phyloP scores from a whole-genome alignment of 2,329 filamentous ascomycete species.

The Trichoderma atrobrunneum region DNA sequence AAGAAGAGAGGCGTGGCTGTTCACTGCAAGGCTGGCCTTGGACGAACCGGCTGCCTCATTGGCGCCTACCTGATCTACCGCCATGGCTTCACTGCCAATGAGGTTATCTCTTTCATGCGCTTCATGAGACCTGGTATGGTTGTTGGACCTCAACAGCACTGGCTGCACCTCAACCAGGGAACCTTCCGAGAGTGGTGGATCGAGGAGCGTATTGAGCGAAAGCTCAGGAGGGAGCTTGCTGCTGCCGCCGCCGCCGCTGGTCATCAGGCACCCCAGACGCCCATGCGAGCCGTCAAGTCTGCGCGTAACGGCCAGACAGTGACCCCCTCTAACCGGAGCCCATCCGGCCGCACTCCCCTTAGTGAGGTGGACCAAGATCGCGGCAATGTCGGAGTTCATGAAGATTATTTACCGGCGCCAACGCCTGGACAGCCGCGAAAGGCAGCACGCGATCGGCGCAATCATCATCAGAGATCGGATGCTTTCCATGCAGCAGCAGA shows the following conservation, averaged over 20 bases:
- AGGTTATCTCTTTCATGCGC: slow-evolving; percentile 96
- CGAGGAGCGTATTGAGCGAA: slow-evolving; percentile 76
- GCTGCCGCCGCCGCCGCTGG: slow-evolving; percentile 34
- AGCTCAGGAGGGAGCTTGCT: slow-evolving; percentile 58
- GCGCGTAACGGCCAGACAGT: slow-evolving; percentile 67
- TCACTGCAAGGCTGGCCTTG: slow-evolving; percentile 96
- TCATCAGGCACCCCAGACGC: slow-evolving; percentile 55
- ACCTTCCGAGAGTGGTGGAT: slow-evolving; percentile 99
- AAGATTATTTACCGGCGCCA: slow-evolving; percentile 90
- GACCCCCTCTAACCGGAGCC: slow-evolving; percentile 78
- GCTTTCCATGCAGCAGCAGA: slow-evolving; percentile 43
- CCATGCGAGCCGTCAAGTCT: slow-evolving; percentile 58
- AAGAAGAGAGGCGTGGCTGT: slow-evolving; percentile 93
- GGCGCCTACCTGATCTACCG: slow-evolving; percentile 97
- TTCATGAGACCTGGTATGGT: slow-evolving; percentile 99
- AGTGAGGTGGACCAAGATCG: slow-evolving; percentile 87
- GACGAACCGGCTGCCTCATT: slow-evolving; percentile 92
- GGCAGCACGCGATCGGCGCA: slow-evolving; percentile 73
- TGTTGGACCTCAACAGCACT: slow-evolving; percentile 96
- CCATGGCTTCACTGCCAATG: slow-evolving; percentile 94
- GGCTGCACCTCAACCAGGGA: slow-evolving; percentile 95
- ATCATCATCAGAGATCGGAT: slow-evolving; percentile 64
- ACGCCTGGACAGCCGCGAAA: slow-evolving; percentile 96
- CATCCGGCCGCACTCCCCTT: slow-evolving; percentile 77
- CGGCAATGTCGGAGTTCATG: slow-evolving; percentile 65